Evolutionary conservation across 345 rosid species (phyloP).

Genomic region (Hibiscus mutabilis): DNA sequence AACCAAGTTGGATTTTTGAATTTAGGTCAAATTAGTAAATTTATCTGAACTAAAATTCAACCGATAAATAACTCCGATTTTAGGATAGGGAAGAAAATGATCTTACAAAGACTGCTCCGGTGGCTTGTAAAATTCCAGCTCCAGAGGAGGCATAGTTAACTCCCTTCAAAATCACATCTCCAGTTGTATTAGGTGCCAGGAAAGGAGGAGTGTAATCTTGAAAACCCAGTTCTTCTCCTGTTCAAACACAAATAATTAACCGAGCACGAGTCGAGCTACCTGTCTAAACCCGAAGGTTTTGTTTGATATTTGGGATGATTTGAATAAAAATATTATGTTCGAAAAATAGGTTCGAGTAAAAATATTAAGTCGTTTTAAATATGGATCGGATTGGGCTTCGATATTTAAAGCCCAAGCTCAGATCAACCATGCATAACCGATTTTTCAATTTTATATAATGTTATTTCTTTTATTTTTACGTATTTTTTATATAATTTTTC

Average conservation of each 20-base stretch:
- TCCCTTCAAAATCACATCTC: conserved; percentile 7
- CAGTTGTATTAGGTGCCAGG: conserved; percentile 10
- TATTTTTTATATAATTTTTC: no score
- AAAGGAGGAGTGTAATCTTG: conserved; percentile 6
- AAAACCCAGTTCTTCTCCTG: conserved; percentile 1
- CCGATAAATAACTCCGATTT: background rate
- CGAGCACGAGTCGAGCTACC: background rate
- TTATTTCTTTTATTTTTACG: no score
- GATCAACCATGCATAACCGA: no score
- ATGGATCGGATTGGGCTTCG: no score
- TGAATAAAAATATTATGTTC: background rate
- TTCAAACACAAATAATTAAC: background rate
- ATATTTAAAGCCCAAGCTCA: no score
- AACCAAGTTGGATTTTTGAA: no score
- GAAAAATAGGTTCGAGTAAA: no score
- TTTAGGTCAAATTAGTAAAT: no score
- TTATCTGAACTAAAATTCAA: no score
- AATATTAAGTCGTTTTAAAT: no score
- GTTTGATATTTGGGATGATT: background rate
- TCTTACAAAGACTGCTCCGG: background rate
- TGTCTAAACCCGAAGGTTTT: background rate
- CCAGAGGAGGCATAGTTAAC: conserved; percentile 18
- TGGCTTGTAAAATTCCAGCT: background rate
- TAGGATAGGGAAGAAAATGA: no score
- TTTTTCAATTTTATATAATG: no score